Evolutionary conservation across 805 yeast genomes (phyloP).

Genomic region (Wickerhamomyces ciferrii): DNA sequence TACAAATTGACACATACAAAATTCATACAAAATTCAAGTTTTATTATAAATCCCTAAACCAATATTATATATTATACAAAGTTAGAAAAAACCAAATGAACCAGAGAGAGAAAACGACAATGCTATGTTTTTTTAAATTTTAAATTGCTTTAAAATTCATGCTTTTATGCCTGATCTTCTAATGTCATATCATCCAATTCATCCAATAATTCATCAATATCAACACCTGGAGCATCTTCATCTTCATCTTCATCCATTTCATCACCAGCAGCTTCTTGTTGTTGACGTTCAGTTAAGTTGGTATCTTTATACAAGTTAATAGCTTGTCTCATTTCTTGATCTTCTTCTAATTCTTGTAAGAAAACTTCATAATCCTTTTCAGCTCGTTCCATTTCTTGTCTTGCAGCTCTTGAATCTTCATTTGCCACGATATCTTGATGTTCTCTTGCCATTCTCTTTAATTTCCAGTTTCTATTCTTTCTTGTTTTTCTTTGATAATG

Average conservation of each 20-base stretch:
- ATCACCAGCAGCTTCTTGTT: conserved; percentile 21
- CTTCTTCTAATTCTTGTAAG: conserved; percentile 97
- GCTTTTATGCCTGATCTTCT: conserved; percentile 40
- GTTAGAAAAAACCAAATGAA: no score
- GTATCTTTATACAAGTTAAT: conserved; percentile 80
- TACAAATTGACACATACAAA: no score
- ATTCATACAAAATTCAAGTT: no score
- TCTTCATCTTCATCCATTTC: conserved; percentile 57
- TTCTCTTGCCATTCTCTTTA: conserved; percentile 97
- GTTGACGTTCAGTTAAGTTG: conserved; percentile 11
- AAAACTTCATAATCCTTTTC: conserved; percentile 93
- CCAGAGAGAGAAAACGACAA: no score
- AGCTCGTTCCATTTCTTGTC: conserved; percentile 85
- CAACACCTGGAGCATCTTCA: conserved; percentile 83
- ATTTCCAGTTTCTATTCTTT: conserved; percentile 82
- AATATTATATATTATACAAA: no score
- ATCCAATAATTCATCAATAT: conserved; percentile 87
- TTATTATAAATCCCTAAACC: no score
- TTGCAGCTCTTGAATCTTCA: conserved; percentile 66
- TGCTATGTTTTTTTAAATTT: no score
- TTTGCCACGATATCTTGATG: conserved; percentile 83
- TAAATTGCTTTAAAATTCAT: no score
- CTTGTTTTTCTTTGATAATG: conserved; percentile 74
- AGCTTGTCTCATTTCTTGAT: conserved; percentile 86
- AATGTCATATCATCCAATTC: conserved; percentile 92